Evolutionary conservation across 441 rosid species (phyloP).

Genomic region (Omphalea diandra): DNA sequence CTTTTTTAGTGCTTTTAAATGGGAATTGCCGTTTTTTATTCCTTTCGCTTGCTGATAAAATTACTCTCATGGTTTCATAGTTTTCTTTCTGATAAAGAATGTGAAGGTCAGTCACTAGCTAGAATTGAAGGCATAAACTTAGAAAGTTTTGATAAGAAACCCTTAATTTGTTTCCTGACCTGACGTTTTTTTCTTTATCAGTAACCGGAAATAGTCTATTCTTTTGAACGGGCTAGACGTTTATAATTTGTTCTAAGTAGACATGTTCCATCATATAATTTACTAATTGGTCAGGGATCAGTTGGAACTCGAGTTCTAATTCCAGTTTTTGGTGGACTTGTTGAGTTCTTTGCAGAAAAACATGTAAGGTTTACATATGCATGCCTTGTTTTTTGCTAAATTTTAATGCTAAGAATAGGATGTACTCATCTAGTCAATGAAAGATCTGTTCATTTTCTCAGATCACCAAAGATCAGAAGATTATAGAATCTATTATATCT

Average conservation of each 20-base stretch:
- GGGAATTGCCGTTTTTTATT: background rate
- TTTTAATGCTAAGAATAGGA: background rate
- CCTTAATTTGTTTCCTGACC: background rate
- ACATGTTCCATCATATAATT: too few species aligned
- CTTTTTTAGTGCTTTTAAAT: background rate
- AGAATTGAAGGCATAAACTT: too few species aligned
- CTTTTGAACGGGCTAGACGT: too few species aligned
- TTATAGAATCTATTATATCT: conserved; percentile 45
- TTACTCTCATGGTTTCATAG: background rate
- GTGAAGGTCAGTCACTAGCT: too few species aligned
- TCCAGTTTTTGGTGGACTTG: conserved; percentile 65
- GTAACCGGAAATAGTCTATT: conserved; percentile 1
- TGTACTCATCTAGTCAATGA: conserved; percentile 8
- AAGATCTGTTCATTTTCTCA: conserved; percentile 30
- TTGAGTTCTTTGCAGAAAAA: conserved; percentile 65
- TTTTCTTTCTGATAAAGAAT: background rate
- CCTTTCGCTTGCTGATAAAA: background rate
- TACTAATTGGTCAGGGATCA: conserved; percentile 43
- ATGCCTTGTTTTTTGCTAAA: background rate
- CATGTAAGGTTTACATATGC: conserved; percentile 45
- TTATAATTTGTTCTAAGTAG: too few species aligned
- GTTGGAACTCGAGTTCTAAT: conserved; percentile 67
- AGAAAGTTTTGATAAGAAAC: background rate
- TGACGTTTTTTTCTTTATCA: background rate
- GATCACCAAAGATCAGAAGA: conserved; percentile 55